These are phyloP conservation scores for Fusarium paranaense DNA, from an alignment of 2,329 filamentous ascomycete genomes.

Conservation along the genomic window DNA sequence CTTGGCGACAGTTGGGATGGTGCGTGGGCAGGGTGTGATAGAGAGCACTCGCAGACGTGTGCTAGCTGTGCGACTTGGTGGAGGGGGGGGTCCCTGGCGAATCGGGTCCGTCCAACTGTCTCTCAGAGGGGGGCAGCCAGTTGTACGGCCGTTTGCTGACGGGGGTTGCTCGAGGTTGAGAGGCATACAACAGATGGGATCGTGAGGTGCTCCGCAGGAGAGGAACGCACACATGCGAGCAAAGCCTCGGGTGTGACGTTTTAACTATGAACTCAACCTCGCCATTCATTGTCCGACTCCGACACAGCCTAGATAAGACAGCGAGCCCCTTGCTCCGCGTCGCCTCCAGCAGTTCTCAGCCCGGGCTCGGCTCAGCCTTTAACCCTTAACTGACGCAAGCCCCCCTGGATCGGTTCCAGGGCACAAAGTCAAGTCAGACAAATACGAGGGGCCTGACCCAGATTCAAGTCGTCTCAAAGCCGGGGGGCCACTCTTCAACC, in stretches of 20 bases:
- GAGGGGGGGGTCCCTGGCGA: slow-evolving; percentile 23
- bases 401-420: slow-evolving; percentile 20
- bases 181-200: background rate
- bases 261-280: background rate
- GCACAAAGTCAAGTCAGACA: slow-evolving; percentile 11
- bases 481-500: slow-evolving; percentile 3
- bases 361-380: background rate
- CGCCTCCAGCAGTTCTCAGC: background rate
- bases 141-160: slow-evolving; percentile 8
- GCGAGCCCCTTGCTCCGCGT: background rate
- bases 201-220: background rate
- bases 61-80: slow-evolving; percentile 18
- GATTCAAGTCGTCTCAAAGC: slow-evolving; percentile 6
- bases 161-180: background rate
- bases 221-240: background rate
- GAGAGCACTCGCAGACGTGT: slow-evolving; percentile 16
- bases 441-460: slow-evolving; percentile 35
- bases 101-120: slow-evolving; percentile 24
- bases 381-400: background rate
- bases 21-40: slow-evolving; percentile 28
- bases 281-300: background rate
- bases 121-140: background rate
- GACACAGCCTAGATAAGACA: background rate
- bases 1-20: slow-evolving; percentile 38
- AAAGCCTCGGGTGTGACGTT: background rate